phyloP scores from a whole-genome alignment of 225 moss, liverwort and hornwort genomes.

The Takakia lepidozioides region DNA sequence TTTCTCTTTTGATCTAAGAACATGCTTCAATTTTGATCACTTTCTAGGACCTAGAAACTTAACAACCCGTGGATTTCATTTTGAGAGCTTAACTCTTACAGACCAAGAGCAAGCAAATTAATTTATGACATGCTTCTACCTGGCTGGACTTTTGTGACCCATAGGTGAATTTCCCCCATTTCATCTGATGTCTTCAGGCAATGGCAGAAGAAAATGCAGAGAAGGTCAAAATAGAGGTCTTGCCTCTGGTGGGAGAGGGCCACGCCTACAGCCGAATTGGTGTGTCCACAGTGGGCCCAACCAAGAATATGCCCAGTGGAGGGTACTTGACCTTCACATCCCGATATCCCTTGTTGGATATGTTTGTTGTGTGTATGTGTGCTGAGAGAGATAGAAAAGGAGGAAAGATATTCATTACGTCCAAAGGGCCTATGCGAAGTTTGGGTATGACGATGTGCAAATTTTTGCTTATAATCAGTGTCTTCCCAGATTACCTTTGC shows the following conservation, averaged over 20 bases:
- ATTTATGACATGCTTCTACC: too few species aligned
- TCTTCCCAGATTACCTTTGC: too few species aligned
- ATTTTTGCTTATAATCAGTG: not conserved
- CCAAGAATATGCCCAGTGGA: constrained; percentile 82
- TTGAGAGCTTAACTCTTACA: too few species aligned
- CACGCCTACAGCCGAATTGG: constrained; percentile 56
- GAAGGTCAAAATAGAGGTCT: constrained; percentile 48
- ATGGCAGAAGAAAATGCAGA: constrained; percentile 36
- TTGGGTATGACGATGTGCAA: constrained; percentile 9
- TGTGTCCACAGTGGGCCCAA: constrained; percentile 60
- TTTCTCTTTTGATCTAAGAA: not conserved
- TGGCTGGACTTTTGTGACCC: not conserved
- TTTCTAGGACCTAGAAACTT: not conserved
- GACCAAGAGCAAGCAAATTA: too few species aligned
- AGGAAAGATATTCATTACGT: too few species aligned
- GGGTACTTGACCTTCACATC: constrained; percentile 40
- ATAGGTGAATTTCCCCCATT: constrained; percentile 3
- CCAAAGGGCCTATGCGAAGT: too few species aligned
- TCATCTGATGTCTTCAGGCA: constrained; percentile 27
- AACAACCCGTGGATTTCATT: not conserved
- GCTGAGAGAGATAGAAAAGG: too few species aligned
- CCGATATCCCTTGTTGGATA: too few species aligned
- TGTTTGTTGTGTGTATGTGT: too few species aligned
- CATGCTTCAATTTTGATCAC: constrained; percentile 6
- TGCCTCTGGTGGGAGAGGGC: constrained; percentile 86